Base-by-base conservation (phyloP, 495 filamentous ascomycete genomes). In the Delitschia confertaspora region DNA sequence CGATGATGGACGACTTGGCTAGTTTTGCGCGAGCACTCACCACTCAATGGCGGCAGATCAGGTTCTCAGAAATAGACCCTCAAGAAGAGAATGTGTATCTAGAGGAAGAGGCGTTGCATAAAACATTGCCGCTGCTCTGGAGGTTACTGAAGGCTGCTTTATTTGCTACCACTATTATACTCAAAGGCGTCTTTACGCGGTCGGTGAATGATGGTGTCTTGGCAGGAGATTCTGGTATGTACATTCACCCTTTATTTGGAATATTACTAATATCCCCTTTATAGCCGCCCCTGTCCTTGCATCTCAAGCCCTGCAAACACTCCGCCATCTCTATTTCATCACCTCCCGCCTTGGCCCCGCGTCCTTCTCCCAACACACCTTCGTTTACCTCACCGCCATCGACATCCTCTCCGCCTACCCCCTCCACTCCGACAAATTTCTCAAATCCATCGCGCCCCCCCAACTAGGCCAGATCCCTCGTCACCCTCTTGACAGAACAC, bases 251-350 rank as follows among this genome's bases (percentile, higher is more conserved):
- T 27, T 29, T 21, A 10, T 18, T 10, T 21, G 20, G 18, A 34
- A 18, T 31, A 42, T 60, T 70, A 14, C 51, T 69, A 36, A 66
- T 74, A 16, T 16, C 11, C 10, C 18, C 7, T 20, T 16, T 30
- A 1, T 39, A 49, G 71, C 74, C 35, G 85, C 82, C 0, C 83
- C 88, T 0, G 68, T 72, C 17, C 65, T 93, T 20, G 85, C 84
- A 26, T 72, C 78, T 24, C 84, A 88, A 65, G 69, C 81, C 5
- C 77, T 98, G 20, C 76, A 83, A 35, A 78, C 75, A 11, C 79
- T 98, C 25, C 78, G 85, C 30, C 83, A 86, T 55, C 64, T 95
- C 16, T 86, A 86, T 57, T 98, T 96, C 56, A 76, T 96, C 42
- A 85, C 88, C 1, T 83, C 82, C 11, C 78, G 85, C 14, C 69